Evolutionary conservation across 306 rosid genomes (phyloP).

Genomic region (Lotus japonicus): DNA sequence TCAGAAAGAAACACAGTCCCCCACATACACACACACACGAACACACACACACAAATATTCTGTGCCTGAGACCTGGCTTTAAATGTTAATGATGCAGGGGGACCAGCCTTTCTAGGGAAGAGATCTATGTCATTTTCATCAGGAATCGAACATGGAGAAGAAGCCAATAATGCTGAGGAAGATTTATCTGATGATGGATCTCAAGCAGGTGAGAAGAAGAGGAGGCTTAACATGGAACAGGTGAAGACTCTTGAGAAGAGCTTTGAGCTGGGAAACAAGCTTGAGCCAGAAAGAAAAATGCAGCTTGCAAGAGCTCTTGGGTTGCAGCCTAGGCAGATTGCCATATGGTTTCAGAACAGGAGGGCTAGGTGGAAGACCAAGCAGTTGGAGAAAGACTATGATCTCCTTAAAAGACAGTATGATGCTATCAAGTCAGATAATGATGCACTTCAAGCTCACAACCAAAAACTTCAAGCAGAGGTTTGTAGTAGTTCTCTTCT

Average conservation of each 20-base stretch:
- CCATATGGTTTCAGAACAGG: conserved; percentile 92
- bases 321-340: conserved; percentile 84
- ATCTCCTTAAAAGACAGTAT: conserved; percentile 71
- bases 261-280: conserved; percentile 89
- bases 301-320: conserved; percentile 86
- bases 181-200: conserved; percentile 90
- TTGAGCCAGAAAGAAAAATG: conserved; percentile 96
- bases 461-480: conserved; percentile 85
- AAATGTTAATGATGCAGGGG: conserved; percentile 48
- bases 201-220: conserved; percentile 84
- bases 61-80: neutral
- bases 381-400: conserved; percentile 90
- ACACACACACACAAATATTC: neutral
- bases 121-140: conserved; percentile 85
- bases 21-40: neutral
- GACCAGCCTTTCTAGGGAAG: conserved; percentile 68
- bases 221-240: conserved; percentile 85
- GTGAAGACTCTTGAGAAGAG: conserved; percentile 94
- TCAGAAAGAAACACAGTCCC: too few relatives aligned
- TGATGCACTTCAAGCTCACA: conserved; percentile 66
- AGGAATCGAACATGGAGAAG: conserved; percentile 70
- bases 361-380: conserved; percentile 97
- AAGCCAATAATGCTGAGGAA: conserved; percentile 71
- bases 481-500: conserved; percentile 20
- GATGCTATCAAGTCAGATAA: conserved; percentile 72